Percentiles rank a stretch among this genome's conserved stretches.
Evolutionary conservation across 257 asterid genomes (phyloP).

Genomic region (Salvia splendens): DNA sequence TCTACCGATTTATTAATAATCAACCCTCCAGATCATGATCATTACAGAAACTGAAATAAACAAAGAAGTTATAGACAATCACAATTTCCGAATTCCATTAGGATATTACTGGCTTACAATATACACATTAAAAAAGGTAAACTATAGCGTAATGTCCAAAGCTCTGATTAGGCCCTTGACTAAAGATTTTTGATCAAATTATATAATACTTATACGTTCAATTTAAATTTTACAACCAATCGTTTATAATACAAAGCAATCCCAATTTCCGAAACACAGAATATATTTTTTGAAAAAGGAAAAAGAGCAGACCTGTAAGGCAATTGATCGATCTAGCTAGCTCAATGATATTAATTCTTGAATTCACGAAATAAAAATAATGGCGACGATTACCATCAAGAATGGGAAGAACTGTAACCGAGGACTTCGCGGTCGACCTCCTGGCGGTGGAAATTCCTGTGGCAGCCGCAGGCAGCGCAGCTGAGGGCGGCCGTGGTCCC

Average conservation of each 20-base stretch:
- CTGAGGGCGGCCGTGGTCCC: constrained; percentile 48
- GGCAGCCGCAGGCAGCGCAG: constrained; percentile 75
- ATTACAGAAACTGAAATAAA: not conserved
- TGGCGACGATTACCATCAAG: not conserved
- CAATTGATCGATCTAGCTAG: too few relatives aligned
- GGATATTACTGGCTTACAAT: not conserved
- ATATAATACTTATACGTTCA: not conserved
- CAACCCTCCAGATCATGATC: too few relatives aligned
- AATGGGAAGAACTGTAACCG: constrained; percentile 30
- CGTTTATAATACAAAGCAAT: not conserved
- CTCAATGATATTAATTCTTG: not conserved
- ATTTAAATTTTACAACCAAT: constrained; percentile 16
- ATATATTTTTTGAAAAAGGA: not conserved
- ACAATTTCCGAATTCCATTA: not conserved
- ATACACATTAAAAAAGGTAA: not conserved
- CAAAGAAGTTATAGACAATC: not conserved
- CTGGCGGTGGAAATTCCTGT: constrained; percentile 62
- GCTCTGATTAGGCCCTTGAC: not conserved
- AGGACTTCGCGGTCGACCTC: constrained; percentile 45
- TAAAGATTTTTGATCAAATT: not conserved
- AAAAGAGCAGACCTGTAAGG: constrained; percentile 26
- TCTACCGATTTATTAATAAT: not conserved
- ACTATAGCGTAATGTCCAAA: too few relatives aligned
- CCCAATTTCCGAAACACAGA: constrained; percentile 5
- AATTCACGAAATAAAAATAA: not conserved